Percentiles rank a stretch among this genome's conserved stretches.
These are phyloP conservation scores for Pyricularia sp. DNA, from an alignment of 2,329 filamentous ascomycete genomes.

Conservation along the genomic window DNA sequence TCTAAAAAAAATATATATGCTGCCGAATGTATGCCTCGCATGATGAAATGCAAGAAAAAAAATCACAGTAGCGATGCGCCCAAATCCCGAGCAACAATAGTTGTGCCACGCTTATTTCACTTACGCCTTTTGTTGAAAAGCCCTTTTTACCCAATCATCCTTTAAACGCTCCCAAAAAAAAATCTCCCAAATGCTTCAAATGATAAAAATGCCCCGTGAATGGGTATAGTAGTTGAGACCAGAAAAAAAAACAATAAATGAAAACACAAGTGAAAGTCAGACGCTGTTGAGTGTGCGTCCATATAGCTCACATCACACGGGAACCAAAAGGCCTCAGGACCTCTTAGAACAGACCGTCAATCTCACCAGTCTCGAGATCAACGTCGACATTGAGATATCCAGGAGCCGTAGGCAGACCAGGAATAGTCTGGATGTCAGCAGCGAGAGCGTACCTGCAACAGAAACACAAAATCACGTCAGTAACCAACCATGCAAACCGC, in stretches of 20 bases:
- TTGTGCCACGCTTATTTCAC: neutral
- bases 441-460: constrained; percentile 70
- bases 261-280: neutral
- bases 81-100: neutral
- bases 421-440: constrained; percentile 97
- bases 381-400: constrained; percentile 93
- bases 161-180: neutral
- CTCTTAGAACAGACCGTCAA: constrained; percentile 76
- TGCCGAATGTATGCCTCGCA: neutral
- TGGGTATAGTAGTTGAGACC: neutral
- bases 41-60: neutral
- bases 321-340: neutral
- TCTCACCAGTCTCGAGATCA: constrained; percentile 73
- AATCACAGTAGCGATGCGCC: neutral
- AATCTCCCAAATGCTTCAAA: neutral
- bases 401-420: constrained; percentile 86
- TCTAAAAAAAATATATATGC: neutral
- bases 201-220: neutral
- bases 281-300: neutral
- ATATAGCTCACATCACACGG: too few relatives aligned
- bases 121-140: constrained; percentile 2
- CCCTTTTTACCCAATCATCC: neutral
- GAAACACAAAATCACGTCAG: neutral
- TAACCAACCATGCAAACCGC: neutral
- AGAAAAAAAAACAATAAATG: neutral